These are phyloP conservation scores for Crucibulum laeve DNA, from an alignment of 768 basidiomycete species.

Conservation along the genomic window DNA sequence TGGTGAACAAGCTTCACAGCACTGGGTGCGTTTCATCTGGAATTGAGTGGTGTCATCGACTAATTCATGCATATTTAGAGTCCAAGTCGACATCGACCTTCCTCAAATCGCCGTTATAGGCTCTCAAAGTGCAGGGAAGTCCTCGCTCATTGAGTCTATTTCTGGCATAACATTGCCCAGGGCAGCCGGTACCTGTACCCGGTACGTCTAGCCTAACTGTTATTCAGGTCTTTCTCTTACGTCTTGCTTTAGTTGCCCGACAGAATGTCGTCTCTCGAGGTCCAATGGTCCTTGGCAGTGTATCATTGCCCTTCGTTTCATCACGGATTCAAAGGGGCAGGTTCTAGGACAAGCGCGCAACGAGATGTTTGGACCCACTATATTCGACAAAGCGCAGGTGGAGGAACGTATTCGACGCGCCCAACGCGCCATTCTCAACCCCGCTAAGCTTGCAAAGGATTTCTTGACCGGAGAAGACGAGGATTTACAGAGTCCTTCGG, in stretches of 20 bases:
- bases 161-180: slow-evolving; percentile 62
- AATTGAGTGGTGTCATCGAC: not conserved
- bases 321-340: slow-evolving; percentile 26
- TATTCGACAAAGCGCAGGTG: slow-evolving; percentile 41
- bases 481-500: slow-evolving; percentile 15
- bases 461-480: slow-evolving; percentile 31
- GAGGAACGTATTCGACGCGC: slow-evolving; percentile 60
- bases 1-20: slow-evolving; percentile 54
- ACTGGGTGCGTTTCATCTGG: slow-evolving; percentile 49
- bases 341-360: slow-evolving; percentile 24
- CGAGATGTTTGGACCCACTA: slow-evolving; percentile 35
- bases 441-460: slow-evolving; percentile 18
- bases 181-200: slow-evolving; percentile 62
- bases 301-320: slow-evolving; percentile 34
- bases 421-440: slow-evolving; percentile 57
- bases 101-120: slow-evolving; percentile 67
- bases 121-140: slow-evolving; percentile 58
- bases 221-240: not conserved
- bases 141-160: slow-evolving; percentile 66
- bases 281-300: slow-evolving; percentile 38
- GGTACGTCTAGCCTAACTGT: slow-evolving; percentile 26
- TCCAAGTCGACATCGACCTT: slow-evolving; percentile 57
- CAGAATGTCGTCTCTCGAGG: slow-evolving; percentile 41
- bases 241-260: slow-evolving; percentile 36
- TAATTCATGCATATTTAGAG: slow-evolving; percentile 60